Evolutionary conservation across 495 filamentous ascomycete genomes (phyloP), one percentile per base, ranked within the genome.

Genomic region (Neurospora sp.): DNA sequence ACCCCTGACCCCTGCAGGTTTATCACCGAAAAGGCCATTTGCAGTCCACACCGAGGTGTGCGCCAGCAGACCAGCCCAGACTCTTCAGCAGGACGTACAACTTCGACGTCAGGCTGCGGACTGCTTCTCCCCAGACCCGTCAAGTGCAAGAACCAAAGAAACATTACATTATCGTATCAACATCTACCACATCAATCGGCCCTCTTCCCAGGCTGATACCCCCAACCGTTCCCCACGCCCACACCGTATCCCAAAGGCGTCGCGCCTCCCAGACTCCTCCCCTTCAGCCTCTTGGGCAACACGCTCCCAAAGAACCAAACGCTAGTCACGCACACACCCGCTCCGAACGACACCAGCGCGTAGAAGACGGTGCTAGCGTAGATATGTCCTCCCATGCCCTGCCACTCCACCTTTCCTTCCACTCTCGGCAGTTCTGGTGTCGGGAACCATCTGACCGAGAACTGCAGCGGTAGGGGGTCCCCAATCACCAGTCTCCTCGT

Each of bases 371-470:
- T 91, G 76, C 86, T 89, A n/a, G 86, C 87, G 73, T 86, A 90
- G 70, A 91, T 82, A 77, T 91, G 89, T 0, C 90, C 89, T 40
- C 90, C 89, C 83, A 91, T 86, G 14, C 89, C 89, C 22, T 81
- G 79, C 86, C 86, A 88, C 79, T 86, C 86, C 17, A 87, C 82
- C 72, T 82, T 80, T 40, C 86, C 82, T 79, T 84, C 83, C 74
- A 83, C 78, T 79, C 83, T 81, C 74, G 91, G 91, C 70, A 93
- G 81, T 22, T 80, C 83, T 12, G 92, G 90, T 3, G 89, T 91
- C 22, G 92, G 90, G 76, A 96, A 90, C 96, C 96, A 99, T 41
- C 92, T 85, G 42, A 98, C 90, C 71, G 87, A 89, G 75, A 99
- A 92, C 68, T 86, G 88, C 75, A 98, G 86, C 1, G 93, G 89